Base-by-base conservation (phyloP, 495 filamentous ascomycete species). In the Chaetomium fimeti region DNA sequence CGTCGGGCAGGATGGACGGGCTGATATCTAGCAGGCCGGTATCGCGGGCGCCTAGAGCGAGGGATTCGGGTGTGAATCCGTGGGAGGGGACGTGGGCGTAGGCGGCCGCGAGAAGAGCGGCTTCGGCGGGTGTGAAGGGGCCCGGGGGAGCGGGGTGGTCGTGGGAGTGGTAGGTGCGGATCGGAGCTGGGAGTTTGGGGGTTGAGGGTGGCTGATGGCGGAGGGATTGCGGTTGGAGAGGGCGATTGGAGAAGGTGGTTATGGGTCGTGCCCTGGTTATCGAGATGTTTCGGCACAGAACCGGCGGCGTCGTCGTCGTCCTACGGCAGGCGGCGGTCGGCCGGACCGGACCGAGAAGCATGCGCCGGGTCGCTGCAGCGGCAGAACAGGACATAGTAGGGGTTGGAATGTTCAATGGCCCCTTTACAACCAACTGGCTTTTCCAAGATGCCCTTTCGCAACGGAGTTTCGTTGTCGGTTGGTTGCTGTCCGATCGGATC, bases 11-110 rank as follows among this genome's bases (percentile, higher is more conserved):
- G 2, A 98, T 74, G 69, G 92, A 93, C 43, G 88, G 83, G 20
- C 89, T 91, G 67, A 92, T 89, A 71, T 94, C 91, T 49, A 92
- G 88, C 76, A 93, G 96, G 54, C 91, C 90, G 29, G 85, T 85
- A 69, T 93, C 90, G 69, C 87, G 87, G 47, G 90, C 89, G 69
- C 93, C 94, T 43, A 89, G 82, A 48, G 85, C 83, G 11, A 98
- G 83, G 3, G 92, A 78, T 11, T 83, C 76, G 32, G 72, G 68
- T 3, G 90, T 88, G 83, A 97, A 98, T 72, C 95, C 94, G 73
- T 92, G 86, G 32, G 75, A 62, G 52, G 92, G 92, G 47, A 97
- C 88, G 76, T 94, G 90, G n/a, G 69, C 60, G 70, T 92, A 84
- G 28, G 93, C 86, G 8, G 91, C 84, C 61, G 88, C 81, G 64